Conservation (phyloP, 441 rosid genomes). For the Pelargonium fulgidum region DNA sequence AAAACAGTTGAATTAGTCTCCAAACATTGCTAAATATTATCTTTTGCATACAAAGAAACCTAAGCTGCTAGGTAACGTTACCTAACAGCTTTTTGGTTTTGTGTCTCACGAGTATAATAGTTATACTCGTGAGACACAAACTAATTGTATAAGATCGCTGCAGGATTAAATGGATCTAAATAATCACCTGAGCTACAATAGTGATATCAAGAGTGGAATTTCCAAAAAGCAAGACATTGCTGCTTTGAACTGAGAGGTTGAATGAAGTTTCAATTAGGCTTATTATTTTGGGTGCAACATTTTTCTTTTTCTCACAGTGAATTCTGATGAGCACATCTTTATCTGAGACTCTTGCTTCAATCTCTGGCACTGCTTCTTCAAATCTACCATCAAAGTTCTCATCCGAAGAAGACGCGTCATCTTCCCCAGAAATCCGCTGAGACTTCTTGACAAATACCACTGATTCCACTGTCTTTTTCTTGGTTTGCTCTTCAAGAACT, state of each 20-base stretch:
- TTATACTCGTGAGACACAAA: too few species aligned
- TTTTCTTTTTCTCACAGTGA: slow-evolving; percentile 54
- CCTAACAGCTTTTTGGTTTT: too few species aligned
- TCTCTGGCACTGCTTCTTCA: slow-evolving; percentile 48
- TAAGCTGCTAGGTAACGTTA: too few species aligned
- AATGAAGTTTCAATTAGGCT: slow-evolving; percentile 42
- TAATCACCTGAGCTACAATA: slow-evolving; percentile 57
- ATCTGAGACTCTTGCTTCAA: slow-evolving; percentile 63
- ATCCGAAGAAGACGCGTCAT: slow-evolving; percentile 39
- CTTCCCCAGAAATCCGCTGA: slow-evolving; percentile 32
- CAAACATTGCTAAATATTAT: background rate
- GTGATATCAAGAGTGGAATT: slow-evolving; percentile 59
- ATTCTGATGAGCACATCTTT: slow-evolving; percentile 61
- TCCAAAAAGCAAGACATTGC: slow-evolving; percentile 62
- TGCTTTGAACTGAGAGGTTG: slow-evolving; percentile 42
- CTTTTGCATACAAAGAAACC: background rate
- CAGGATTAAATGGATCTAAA: background rate
- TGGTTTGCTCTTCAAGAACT: slow-evolving; percentile 39
- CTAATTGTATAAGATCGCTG: too few species aligned
- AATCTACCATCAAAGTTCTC: slow-evolving; percentile 29
- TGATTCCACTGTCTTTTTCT: slow-evolving; percentile 51
- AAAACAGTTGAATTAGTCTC: background rate
- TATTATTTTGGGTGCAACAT: slow-evolving; percentile 40
- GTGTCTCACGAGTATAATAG: too few species aligned
- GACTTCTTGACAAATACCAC: slow-evolving; percentile 56